These are phyloP conservation scores for Nakataea oryzae DNA, from an alignment of 2,329 filamentous ascomycete species.

Conservation along the genomic window DNA sequence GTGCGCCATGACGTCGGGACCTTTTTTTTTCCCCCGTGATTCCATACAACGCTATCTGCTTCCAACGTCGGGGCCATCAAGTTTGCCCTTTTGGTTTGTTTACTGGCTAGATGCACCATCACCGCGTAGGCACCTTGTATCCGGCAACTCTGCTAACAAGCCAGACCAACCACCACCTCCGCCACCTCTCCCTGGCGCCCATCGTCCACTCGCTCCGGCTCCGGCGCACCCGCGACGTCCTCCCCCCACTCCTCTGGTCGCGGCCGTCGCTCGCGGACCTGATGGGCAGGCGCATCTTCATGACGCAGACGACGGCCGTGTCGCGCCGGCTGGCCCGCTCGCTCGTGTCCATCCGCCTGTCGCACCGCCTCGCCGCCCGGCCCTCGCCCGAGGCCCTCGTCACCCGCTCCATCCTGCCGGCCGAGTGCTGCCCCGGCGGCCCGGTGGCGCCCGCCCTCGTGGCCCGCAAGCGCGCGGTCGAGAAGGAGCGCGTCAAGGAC, in stretches of 20 bases:
- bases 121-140: too few relatives aligned
- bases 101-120: not conserved
- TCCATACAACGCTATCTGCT: too few relatives aligned
- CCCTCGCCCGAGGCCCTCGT: slow-evolving; percentile 52
- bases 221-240: slow-evolving; percentile 39
- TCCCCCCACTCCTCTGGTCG: slow-evolving; percentile 44
- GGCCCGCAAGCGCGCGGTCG: slow-evolving; percentile 50
- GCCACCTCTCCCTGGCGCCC: slow-evolving; percentile 51
- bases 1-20: too few relatives aligned
- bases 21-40: not conserved
- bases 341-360: slow-evolving; percentile 55
- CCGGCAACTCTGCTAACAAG: too few relatives aligned
- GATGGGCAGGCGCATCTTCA: slow-evolving; percentile 53
- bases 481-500: slow-evolving; percentile 59
- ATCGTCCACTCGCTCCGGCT: slow-evolving; percentile 54
- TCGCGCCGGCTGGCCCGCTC: slow-evolving; percentile 53
- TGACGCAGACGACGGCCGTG: slow-evolving; percentile 54
- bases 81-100: not conserved
- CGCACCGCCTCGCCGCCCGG: slow-evolving; percentile 47
- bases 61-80: not conserved
- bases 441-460: slow-evolving; percentile 49
- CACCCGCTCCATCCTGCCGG: slow-evolving; percentile 52
- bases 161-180: slow-evolving; percentile 52
- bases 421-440: slow-evolving; percentile 45
- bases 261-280: slow-evolving; percentile 52